Evolutionary conservation across 768 basidiomycete genomes (phyloP).

Genomic region (Leccinum pellstonianum): DNA sequence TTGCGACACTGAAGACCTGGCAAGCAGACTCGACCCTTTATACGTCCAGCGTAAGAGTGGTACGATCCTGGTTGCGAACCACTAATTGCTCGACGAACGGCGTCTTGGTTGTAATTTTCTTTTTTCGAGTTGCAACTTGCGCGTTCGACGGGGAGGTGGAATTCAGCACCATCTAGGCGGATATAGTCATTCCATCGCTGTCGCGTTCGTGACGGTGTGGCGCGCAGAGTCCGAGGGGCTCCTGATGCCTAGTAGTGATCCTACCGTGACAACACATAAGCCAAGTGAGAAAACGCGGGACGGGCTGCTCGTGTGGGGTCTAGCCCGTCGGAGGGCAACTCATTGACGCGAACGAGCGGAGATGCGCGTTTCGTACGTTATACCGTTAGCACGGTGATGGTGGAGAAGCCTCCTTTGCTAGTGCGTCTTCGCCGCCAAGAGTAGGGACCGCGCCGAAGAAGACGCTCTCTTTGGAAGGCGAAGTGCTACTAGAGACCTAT

Average conservation of each 20-base stretch:
- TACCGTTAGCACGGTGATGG: constrained; percentile 13
- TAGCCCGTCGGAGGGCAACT: constrained; percentile 1
- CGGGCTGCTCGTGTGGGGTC: background rate
- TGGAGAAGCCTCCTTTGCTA: constrained; percentile 9
- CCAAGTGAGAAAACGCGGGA: constrained; percentile 6
- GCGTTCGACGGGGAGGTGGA: constrained; percentile 2
- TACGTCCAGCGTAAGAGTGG: constrained; percentile 7
- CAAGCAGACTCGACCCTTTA: constrained; percentile 7
- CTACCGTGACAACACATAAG: constrained; percentile 5
- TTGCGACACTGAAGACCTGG: background rate
- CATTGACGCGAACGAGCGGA: constrained; percentile 5
- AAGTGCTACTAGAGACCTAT: constrained; percentile 5
- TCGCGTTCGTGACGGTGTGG: background rate
- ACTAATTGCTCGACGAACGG: constrained; percentile 5
- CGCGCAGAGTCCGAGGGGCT: background rate
- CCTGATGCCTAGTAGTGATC: background rate
- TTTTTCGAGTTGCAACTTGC: constrained; percentile 6
- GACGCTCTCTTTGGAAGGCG: constrained; percentile 18
- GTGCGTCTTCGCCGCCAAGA: constrained; percentile 9
- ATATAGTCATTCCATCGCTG: constrained; percentile 15
- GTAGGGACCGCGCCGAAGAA: constrained; percentile 6
- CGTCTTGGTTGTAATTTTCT: constrained; percentile 15
- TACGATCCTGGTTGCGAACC: constrained; percentile 5
- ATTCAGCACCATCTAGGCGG: background rate
- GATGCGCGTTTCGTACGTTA: constrained; percentile 18